Percentiles rank a stretch among this genome's conserved stretches.
Evolutionary conservation across 306 rosid species (phyloP).

Genomic region (Corylus heterophylla): DNA sequence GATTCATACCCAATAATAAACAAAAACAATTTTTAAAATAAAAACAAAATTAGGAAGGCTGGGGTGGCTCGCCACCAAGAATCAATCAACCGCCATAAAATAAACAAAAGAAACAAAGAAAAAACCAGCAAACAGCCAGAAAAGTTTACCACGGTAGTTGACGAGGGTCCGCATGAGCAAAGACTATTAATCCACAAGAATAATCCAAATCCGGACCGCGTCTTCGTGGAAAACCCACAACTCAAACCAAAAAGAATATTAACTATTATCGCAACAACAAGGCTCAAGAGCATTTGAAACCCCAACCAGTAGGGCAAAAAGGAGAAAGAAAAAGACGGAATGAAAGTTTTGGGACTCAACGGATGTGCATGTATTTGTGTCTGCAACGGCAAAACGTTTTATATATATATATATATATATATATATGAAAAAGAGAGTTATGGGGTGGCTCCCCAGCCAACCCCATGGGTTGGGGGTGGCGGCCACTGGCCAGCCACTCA

Average conservation of each 20-base stretch:
- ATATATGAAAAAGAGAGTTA: no score
- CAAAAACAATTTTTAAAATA: no score
- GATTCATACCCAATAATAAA: no score
- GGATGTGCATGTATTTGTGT: constrained; percentile 3
- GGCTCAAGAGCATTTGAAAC: constrained; percentile 70
- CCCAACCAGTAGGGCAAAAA: constrained; percentile 70
- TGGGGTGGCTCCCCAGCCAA: no score
- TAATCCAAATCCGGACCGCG: neutral
- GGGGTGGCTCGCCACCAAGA: neutral
- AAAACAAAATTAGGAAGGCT: no score
- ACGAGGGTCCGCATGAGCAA: constrained; percentile 75
- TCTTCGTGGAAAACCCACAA: constrained; percentile 6
- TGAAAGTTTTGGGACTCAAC: constrained; percentile 10
- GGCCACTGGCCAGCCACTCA: no score
- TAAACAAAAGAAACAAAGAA: neutral
- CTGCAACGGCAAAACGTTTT: constrained; percentile 11
- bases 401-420: constrained; percentile 19
- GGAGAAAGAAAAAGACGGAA: constrained; percentile 5
- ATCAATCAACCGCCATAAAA: neutral
- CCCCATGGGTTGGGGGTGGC: no score
- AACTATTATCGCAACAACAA: constrained; percentile 13
- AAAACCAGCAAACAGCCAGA: constrained; percentile 18
- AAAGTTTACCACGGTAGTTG: constrained; percentile 62
- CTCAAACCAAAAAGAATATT: constrained; percentile 6
- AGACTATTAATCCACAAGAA: constrained; percentile 18